Percentiles rank a stretch among this genome's conserved stretches.
phyloP scores from a whole-genome alignment of 805 yeast species.

The Ogataea corticis region DNA sequence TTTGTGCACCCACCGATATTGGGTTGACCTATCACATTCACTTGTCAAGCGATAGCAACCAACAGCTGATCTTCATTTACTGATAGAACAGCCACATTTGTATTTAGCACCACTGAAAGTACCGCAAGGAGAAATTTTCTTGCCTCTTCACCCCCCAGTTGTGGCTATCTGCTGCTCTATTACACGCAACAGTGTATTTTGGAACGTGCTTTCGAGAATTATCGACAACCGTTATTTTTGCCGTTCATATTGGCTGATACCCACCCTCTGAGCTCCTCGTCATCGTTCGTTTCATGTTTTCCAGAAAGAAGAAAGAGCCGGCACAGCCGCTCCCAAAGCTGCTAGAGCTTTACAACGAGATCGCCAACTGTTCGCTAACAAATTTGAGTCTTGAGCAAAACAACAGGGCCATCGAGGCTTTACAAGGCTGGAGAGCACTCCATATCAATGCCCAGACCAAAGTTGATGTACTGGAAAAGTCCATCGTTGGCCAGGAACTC shows the following conservation, averaged over 20 bases:
- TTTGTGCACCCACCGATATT: neutral
- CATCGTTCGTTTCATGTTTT: constrained; percentile 37
- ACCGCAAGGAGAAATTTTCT: too few species aligned
- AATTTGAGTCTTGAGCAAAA: constrained; percentile 60
- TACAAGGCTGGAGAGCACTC: constrained; percentile 74
- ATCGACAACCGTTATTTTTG: too few species aligned
- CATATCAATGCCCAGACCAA: constrained; percentile 60
- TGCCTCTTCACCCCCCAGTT: too few species aligned
- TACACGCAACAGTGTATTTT: too few species aligned
- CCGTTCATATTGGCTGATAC: too few species aligned
- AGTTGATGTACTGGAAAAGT: constrained; percentile 52
- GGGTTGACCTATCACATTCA: neutral
- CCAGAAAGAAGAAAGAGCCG: constrained; percentile 58
- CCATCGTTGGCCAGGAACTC: constrained; percentile 33
- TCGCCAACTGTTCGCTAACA: constrained; percentile 58
- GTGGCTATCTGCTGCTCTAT: too few species aligned
- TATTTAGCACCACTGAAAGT: too few species aligned
- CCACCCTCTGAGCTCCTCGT: too few species aligned
- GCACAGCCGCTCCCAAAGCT: constrained; percentile 63
- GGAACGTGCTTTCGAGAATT: too few species aligned
- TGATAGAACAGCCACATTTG: neutral
- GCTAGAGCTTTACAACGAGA: constrained; percentile 59
- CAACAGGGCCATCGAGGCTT: constrained; percentile 51
- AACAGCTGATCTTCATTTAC: neutral
- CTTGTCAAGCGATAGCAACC: neutral